These are phyloP conservation scores for Botrytis pseudocinerea DNA, from an alignment of 2,329 filamentous ascomycete species.

Conservation along the genomic window DNA sequence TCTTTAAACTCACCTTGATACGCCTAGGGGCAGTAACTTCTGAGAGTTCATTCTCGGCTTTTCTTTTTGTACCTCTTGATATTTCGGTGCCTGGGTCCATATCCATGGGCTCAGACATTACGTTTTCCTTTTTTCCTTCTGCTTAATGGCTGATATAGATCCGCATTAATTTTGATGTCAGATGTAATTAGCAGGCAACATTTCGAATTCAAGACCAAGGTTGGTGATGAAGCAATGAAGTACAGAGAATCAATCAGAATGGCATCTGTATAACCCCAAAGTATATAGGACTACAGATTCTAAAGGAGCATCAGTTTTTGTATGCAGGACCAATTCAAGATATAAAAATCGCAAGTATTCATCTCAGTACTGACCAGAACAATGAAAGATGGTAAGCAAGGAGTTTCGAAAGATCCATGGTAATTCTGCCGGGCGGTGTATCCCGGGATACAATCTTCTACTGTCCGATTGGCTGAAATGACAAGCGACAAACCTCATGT, in stretches of 20 bases:
- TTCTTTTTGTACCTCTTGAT: slow-evolving; percentile 47
- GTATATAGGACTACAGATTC: neutral
- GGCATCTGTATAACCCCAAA: neutral
- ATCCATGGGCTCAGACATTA: slow-evolving; percentile 46
- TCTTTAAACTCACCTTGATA: slow-evolving; percentile 45
- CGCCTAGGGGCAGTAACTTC: slow-evolving; percentile 48
- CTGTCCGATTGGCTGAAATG: neutral
- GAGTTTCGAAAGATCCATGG: neutral
- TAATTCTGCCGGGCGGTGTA: slow-evolving; percentile 21
- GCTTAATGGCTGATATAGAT: neutral
- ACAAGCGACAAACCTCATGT: neutral
- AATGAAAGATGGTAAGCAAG: neutral
- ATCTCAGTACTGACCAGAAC: neutral
- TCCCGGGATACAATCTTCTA: neutral
- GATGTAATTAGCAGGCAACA: slow-evolving; percentile 1
- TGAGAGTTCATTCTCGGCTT: slow-evolving; percentile 47
- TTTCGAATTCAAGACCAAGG: slow-evolving; percentile 4
- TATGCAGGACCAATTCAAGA: neutral
- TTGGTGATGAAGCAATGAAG: neutral
- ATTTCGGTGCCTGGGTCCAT: slow-evolving; percentile 41
- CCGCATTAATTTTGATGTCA: neutral
- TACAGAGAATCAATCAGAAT: neutral
- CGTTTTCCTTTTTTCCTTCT: neutral
- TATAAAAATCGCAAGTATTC: neutral
- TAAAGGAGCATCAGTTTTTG: neutral